Conservation (phyloP, 2,329 filamentous ascomycete species). For the Cyphellophora attinorum region DNA sequence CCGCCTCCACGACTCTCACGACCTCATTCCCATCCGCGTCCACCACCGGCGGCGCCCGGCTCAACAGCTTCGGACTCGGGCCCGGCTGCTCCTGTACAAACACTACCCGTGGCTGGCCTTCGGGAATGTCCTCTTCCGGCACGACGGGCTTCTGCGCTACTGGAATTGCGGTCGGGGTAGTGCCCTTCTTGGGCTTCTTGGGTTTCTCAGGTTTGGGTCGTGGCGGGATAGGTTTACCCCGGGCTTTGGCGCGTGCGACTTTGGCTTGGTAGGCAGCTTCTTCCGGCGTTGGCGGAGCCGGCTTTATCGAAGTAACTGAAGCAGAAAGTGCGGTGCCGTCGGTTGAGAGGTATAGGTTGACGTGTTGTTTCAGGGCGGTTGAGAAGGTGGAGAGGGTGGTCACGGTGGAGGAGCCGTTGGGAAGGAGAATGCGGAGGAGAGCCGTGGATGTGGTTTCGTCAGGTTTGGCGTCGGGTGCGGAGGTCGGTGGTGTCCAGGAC, state of each 20-base stretch:
- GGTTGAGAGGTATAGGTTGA: conserved; percentile 30
- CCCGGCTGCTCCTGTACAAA: conserved; percentile 24
- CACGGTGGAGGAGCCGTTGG: conserved; percentile 27
- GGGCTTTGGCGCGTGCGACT: conserved; percentile 14
- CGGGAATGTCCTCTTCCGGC: background rate
- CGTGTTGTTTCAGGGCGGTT: conserved; percentile 20
- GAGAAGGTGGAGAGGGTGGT: conserved; percentile 26
- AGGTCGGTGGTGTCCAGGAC: conserved; percentile 28
- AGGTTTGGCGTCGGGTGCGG: conserved; percentile 8
- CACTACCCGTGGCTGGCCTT: conserved; percentile 19
- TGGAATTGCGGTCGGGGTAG: no score
- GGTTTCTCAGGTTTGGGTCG: conserved; percentile 13
- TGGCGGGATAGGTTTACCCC: conserved; percentile 15
- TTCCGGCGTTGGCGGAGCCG: conserved; percentile 11
- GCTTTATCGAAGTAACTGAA: conserved; percentile 16
- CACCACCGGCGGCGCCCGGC: conserved; percentile 27
- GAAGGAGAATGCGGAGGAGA: conserved; percentile 33
- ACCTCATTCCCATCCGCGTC: conserved; percentile 25
- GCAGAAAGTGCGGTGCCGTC: conserved; percentile 32
- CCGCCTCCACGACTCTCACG: conserved; percentile 25
- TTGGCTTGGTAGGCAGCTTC: conserved; percentile 15
- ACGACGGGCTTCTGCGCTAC: background rate
- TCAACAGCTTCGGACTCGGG: conserved; percentile 29
- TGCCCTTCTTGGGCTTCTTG: conserved; percentile 13
- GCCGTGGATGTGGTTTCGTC: conserved; percentile 41